Evolutionary conservation across 148 eudicot species (phyloP), one percentile per base, ranked within the genome.

Genomic region (Polygonum maritimum): DNA sequence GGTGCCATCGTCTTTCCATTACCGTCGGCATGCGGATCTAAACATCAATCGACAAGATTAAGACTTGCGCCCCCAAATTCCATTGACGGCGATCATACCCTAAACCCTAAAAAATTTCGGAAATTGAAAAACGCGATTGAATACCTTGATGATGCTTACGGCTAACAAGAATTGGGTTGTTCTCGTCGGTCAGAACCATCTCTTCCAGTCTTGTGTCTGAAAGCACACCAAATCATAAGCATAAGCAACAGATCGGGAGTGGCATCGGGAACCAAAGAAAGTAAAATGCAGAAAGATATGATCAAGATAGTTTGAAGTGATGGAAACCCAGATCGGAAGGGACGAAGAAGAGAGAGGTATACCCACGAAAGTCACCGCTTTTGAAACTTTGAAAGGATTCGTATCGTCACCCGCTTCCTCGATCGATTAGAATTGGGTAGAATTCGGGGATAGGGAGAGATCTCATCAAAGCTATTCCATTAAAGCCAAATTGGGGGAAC

Each of bases 141-240:
- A 71, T 80, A 94, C 97, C 97, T 87, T 85, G 89, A 51, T 70
- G 3, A 63, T 82, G 83, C 76, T 80, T 33, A 14, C 84, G 87
- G 69, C 78, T 76, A 79, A 85, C 82, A 77, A 83, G 76, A 74
- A 76, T 84, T 16, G 80, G 83, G 76, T 79, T 83, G 78, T 94
- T 94, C 88, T 92, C 97, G 48, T 94, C 83, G 49, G 86, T 85
- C 81, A 88, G 90, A 74, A 77, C 93, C 97, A 89, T 89, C 77
- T 76, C 74, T 48, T 67, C 71, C 19, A 16, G 45, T 13, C 44
- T 67, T 38, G n/a, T 36, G 40, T 67, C 38, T 62, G 69, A 62
- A 26, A 57, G 12, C 22, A 57, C 13, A 21, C 33, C 2, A 19
- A 22, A 5, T 2, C 31, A 54, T 31, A 31, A 51, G 2, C 31